Conservation (phyloP, 352 stramenopile species). For the Phytophthora niederhauseri region DNA sequence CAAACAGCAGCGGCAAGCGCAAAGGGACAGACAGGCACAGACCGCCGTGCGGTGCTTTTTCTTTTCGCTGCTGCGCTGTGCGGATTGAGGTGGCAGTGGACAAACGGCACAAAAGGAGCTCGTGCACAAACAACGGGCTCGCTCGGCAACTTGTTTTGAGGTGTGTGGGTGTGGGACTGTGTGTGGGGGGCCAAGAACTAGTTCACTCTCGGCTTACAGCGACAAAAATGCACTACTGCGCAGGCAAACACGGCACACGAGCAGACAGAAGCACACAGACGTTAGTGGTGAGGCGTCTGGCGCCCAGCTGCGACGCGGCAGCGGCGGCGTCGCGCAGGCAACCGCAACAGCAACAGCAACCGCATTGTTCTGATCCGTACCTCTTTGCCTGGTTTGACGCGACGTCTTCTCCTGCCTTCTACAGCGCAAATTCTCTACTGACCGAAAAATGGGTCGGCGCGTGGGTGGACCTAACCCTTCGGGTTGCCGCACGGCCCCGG, state of each 20-base stretch:
- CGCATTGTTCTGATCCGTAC: constrained; percentile 23
- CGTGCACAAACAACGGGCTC: constrained; percentile 40
- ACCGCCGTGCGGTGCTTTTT: constrained; percentile 2
- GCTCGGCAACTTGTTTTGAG: constrained; percentile 45
- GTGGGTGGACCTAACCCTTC: neutral
- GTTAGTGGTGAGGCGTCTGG: neutral
- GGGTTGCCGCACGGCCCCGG: constrained; percentile 18
- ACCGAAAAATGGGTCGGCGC: constrained; percentile 6
- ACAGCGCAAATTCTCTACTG: constrained; percentile 50
- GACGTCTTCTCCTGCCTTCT: constrained; percentile 13
- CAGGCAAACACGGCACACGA: neutral
- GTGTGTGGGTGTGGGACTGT: constrained; percentile 2
- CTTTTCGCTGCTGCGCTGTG: constrained; percentile 18
- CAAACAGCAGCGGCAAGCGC: constrained; percentile 34
- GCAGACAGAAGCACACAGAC: neutral
- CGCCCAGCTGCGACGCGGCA: constrained; percentile 4
- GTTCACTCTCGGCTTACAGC: constrained; percentile 28
- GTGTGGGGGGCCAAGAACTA: constrained; percentile 26
- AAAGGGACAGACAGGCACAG: constrained; percentile 27
- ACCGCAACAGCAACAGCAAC: neutral
- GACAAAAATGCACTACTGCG: constrained; percentile 34
- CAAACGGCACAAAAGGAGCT: constrained; percentile 42
- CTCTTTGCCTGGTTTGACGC: constrained; percentile 15
- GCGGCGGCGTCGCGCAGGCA: neutral
- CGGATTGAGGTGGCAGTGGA: constrained; percentile 15